Evolutionary conservation across 2,329 filamentous ascomycete species (phyloP).

Genomic region (Aspergillus brunneoviolaceus): DNA sequence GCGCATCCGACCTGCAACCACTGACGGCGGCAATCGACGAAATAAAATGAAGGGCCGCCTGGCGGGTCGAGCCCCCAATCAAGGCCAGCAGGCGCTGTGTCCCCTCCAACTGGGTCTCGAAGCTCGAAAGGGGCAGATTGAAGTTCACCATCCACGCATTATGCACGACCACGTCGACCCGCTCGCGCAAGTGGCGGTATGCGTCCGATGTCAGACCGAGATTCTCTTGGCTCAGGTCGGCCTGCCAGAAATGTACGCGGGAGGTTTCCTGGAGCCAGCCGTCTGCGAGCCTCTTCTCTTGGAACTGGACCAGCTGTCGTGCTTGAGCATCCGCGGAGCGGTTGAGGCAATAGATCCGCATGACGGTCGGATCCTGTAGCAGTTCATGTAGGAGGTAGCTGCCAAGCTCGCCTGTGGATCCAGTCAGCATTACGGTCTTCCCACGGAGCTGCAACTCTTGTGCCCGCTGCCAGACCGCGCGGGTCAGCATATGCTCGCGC

Average conservation of each 20-base stretch:
- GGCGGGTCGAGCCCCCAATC: background rate
- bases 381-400: constrained; percentile 2
- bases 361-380: background rate
- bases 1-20: background rate
- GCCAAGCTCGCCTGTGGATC: constrained; percentile 7
- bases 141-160: constrained; percentile 1
- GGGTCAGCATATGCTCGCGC: background rate
- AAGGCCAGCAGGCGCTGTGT: background rate
- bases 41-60: background rate
- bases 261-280: background rate
- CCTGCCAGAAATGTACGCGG: background rate
- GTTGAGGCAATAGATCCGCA: constrained; percentile 3
- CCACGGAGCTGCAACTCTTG: background rate
- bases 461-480: background rate
- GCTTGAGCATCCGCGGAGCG: background rate
- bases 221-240: background rate
- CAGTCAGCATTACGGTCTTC: constrained; percentile 1
- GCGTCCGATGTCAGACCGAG: background rate
- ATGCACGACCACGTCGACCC: background rate
- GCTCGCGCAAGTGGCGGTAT: background rate
- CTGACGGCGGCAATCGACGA: constrained; percentile 3
- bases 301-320: background rate
- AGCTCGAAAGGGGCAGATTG: background rate
- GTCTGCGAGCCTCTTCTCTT: background rate
- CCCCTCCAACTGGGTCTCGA: background rate